Conservation (phyloP, 495 filamentous ascomycete species). For the Tuber borchii region DNA sequence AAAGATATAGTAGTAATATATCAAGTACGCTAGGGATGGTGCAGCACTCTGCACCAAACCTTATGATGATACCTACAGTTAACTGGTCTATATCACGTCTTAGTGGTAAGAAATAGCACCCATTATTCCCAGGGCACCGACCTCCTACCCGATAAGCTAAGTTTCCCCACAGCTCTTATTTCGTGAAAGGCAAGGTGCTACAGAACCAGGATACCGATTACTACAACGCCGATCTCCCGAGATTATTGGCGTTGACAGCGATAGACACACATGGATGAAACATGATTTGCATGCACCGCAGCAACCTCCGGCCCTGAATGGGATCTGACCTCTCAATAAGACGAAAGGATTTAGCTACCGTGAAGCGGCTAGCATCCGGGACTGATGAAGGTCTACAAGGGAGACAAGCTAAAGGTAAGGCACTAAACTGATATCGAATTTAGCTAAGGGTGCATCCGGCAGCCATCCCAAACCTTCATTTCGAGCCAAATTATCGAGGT, state of each 20-base stretch:
- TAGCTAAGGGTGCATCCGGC: neutral
- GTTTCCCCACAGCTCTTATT: neutral
- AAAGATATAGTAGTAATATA: neutral
- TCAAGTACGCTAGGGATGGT: neutral
- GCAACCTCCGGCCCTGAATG: neutral
- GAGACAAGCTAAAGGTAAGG: neutral
- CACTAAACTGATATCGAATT: neutral
- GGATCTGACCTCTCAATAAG: neutral
- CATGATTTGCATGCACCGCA: neutral
- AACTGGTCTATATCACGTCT: neutral
- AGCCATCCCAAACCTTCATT: too few relatives aligned
- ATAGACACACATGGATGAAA: neutral
- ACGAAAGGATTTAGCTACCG: neutral
- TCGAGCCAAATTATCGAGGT: too few relatives aligned
- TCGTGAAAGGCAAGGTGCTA: neutral
- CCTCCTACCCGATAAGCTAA: neutral
- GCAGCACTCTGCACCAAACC: neutral
- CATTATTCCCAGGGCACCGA: neutral
- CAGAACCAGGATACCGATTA: neutral
- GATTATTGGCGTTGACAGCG: neutral
- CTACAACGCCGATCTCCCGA: neutral
- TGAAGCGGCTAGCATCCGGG: neutral
- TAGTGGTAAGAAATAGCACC: neutral
- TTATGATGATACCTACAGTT: neutral
- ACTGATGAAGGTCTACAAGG: neutral